Conservation (phyloP, 2,329 filamentous ascomycete species). For the Penicillium sp. region DNA sequence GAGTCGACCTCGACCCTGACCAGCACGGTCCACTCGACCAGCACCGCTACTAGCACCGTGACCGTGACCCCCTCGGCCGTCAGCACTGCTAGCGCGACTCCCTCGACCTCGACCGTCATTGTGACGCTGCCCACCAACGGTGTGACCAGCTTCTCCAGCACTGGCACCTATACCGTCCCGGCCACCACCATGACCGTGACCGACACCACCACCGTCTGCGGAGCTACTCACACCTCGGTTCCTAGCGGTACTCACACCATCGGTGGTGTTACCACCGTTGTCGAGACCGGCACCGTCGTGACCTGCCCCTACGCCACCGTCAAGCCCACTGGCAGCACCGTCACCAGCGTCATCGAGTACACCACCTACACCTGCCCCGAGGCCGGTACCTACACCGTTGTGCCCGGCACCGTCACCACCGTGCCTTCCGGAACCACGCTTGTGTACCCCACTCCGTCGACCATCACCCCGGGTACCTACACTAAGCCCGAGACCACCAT, state of each 20-base stretch:
- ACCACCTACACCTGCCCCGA: constrained; percentile 73
- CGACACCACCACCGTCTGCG: constrained; percentile 66
- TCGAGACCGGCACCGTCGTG: constrained; percentile 64
- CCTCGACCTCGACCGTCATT: constrained; percentile 12
- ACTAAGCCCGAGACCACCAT: constrained; percentile 64
- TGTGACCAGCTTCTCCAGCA: constrained; percentile 58
- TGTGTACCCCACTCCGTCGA: constrained; percentile 65
- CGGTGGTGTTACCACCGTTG: constrained; percentile 71
- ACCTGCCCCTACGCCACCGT: constrained; percentile 68
- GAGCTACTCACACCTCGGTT: constrained; percentile 60
- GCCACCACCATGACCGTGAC: constrained; percentile 68
- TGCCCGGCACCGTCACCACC: constrained; percentile 60
- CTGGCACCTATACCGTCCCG: constrained; percentile 73
- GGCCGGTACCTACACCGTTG: constrained; percentile 74
- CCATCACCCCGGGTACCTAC: constrained; percentile 69
- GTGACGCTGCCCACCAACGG: constrained; percentile 47
- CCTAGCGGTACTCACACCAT: constrained; percentile 65
- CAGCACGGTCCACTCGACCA: constrained; percentile 41
- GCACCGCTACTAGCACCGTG: constrained; percentile 39
- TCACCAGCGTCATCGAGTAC: constrained; percentile 65
- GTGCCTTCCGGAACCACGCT: constrained; percentile 53
- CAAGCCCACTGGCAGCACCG: constrained; percentile 55
- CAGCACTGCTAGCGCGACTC: constrained; percentile 17
- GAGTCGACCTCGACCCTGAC: constrained; percentile 24
- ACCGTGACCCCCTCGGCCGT: constrained; percentile 29